A percentile compares a stretch with the other conserved stretches of the same genome.
These are phyloP conservation scores for Jatropha curcas DNA, from an alignment of 345 rosid genomes.

Conservation along the genomic window DNA sequence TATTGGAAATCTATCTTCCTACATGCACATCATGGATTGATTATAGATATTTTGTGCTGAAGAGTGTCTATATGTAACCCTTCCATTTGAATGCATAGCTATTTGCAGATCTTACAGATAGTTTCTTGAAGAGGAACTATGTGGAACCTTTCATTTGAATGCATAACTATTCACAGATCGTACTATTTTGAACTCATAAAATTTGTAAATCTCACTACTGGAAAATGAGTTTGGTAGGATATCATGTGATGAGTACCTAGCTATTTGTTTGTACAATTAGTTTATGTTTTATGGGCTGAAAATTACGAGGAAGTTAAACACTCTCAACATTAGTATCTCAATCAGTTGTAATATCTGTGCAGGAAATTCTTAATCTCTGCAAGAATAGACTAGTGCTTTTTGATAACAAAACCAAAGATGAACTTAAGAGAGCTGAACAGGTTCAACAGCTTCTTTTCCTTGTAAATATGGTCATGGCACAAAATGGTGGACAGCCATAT, in stretches of 20 bases:
- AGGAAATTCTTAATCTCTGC: slow-evolving; percentile 74
- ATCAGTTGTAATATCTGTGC: background rate
- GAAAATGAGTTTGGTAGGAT: background rate
- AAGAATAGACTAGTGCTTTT: slow-evolving; percentile 62
- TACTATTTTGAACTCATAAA: background rate
- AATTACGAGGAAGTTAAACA: background rate
- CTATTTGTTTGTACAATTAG: background rate
- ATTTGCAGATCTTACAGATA: no score
- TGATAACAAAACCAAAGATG: slow-evolving; percentile 78
- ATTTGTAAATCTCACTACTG: background rate
- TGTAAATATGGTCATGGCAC: slow-evolving; percentile 47
- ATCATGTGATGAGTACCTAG: no score
- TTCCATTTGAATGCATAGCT: background rate
- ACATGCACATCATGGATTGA: background rate
- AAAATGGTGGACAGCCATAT: slow-evolving; percentile 74
- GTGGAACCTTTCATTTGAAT: background rate
- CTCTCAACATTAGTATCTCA: background rate
- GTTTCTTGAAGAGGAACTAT: background rate
- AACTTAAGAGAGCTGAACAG: slow-evolving; percentile 52
- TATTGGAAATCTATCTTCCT: background rate
- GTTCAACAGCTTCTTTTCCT: slow-evolving; percentile 63
- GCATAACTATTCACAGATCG: no score
- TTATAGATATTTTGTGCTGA: background rate
- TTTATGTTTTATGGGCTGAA: background rate
- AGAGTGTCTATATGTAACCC: background rate